Percentiles rank a stretch among this genome's conserved stretches.
Evolutionary conservation across 768 basidiomycete genomes (phyloP).

Genomic region (Cystofilobasidium macerans): DNA sequence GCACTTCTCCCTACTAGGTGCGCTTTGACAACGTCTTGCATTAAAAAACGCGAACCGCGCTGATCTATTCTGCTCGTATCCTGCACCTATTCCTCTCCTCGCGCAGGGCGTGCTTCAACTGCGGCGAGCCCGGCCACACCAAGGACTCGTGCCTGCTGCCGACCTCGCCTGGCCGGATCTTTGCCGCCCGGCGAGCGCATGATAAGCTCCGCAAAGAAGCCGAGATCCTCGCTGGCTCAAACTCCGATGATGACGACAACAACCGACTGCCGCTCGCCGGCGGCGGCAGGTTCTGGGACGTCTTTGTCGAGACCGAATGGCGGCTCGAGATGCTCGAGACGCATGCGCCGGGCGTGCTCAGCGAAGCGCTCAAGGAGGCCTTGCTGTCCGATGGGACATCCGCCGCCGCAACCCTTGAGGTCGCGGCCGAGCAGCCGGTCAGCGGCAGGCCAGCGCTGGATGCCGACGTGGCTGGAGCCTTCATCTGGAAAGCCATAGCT

Average conservation of each 20-base stretch:
- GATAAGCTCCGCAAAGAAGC: background rate
- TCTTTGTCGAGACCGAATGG: conserved; percentile 1
- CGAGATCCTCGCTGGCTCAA: background rate
- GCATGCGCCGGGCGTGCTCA: conserved; percentile 8
- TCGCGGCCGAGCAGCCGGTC: background rate
- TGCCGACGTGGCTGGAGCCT: conserved; percentile 7
- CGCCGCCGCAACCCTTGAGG: too few species aligned
- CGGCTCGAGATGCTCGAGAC: conserved; percentile 12
- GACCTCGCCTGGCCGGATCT: background rate
- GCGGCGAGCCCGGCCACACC: background rate
- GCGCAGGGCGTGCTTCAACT: conserved; percentile 12
- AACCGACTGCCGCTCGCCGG: too few species aligned
- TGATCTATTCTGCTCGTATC: too few species aligned
- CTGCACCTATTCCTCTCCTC: too few species aligned
- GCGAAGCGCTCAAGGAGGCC: conserved; percentile 9
- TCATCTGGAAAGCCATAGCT: conserved; percentile 45
- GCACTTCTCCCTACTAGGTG: background rate
- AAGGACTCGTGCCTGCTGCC: background rate
- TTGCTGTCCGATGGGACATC: background rate
- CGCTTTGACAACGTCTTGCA: background rate
- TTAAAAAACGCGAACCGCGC: too few species aligned
- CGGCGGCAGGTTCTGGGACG: conserved; percentile 6
- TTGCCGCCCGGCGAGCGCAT: background rate
- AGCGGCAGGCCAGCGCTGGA: conserved; percentile 2
- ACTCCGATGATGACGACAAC: background rate